Evolutionary conservation across 768 basidiomycete species (phyloP), one percentile per base, ranked within the genome.

Genomic region (Paxillus rubicundulus): DNA sequence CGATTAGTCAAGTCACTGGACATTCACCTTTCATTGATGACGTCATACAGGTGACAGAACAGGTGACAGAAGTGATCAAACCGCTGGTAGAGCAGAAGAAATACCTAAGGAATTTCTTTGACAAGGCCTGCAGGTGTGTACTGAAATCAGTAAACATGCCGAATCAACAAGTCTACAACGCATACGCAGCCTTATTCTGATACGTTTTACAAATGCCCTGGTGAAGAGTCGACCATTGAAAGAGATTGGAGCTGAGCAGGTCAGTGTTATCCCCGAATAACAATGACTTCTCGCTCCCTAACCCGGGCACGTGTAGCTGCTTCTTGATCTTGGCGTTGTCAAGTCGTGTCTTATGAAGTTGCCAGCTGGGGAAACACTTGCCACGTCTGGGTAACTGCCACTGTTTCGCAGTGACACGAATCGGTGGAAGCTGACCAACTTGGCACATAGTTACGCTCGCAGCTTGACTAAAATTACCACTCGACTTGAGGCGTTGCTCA

Each of bases 231-330:
- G 94, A 38, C 97, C 97, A 5, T 71, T 99, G 59, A 84, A 86
- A 64, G 93, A 96, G 68, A 89, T 89, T 32, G 95, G 96, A 6
- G 96, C 96, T 4, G 96, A 99, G 70, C 96, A 98, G 81, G 90
- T 89, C 47, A 40, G 72, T 36, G 13, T 17, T 38, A 6, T 43
- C 30, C 24, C 39, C 16, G 6, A 10, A 17, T 32, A 20, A 17
- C 18, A 41, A 38, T 32, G 5, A 49, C 28, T 44, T 4, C 30
- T 20, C 46, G 45, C 24, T 18, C 53, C 34, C 39, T 45, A 30
- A 56, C 20, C 34, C 34, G 68, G 60, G 40, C 45, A 16, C 38
- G 42, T 38, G 5, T 62, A 91, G 88, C 78, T 98, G 3, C 74
- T 98, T 42, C 89, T 99, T 48, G 97, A 99, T 68, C 77, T 98